phyloP scores from a whole-genome alignment of 495 filamentous ascomycete genomes.

The Neurospora africana region DNA sequence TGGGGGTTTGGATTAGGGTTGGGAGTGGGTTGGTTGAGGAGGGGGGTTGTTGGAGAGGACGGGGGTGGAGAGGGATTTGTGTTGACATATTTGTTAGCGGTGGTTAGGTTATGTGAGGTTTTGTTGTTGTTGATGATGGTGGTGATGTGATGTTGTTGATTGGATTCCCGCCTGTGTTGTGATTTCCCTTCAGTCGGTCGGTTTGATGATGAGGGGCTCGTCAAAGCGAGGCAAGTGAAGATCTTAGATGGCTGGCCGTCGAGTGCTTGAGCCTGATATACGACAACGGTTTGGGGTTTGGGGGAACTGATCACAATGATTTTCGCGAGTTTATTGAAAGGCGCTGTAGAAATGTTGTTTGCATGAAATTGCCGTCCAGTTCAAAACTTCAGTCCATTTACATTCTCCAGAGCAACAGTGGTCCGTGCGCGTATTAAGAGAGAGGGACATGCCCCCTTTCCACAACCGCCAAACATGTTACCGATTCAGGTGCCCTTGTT shows the following conservation, averaged over 20 bases:
- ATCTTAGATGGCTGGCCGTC: background rate
- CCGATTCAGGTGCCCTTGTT: background rate
- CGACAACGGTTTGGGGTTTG: background rate
- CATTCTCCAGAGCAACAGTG: background rate
- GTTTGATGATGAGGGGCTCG: background rate
- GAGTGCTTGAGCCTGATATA: background rate
- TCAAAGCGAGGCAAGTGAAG: conserved; percentile 1
- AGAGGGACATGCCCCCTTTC: background rate
- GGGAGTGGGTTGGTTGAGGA: conserved; percentile 54
- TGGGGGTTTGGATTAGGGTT: conserved; percentile 71
- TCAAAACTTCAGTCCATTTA: background rate
- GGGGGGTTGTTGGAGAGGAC: background rate
- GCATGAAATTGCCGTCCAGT: background rate
- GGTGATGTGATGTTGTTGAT: background rate
- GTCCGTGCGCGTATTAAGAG: background rate
- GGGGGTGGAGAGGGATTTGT: conserved; percentile 10
- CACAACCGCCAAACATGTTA: background rate
- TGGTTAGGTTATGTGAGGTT: background rate
- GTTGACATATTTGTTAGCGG: conserved; percentile 7
- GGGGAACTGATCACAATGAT: background rate
- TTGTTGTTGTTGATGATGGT: background rate
- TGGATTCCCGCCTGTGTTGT: background rate
- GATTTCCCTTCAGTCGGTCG: conserved; percentile 5
- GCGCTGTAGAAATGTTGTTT: background rate
- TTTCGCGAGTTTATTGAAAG: background rate